These are phyloP conservation scores for Fraxinus americana DNA, from an alignment of 257 asterid species.

Conservation along the genomic window DNA sequence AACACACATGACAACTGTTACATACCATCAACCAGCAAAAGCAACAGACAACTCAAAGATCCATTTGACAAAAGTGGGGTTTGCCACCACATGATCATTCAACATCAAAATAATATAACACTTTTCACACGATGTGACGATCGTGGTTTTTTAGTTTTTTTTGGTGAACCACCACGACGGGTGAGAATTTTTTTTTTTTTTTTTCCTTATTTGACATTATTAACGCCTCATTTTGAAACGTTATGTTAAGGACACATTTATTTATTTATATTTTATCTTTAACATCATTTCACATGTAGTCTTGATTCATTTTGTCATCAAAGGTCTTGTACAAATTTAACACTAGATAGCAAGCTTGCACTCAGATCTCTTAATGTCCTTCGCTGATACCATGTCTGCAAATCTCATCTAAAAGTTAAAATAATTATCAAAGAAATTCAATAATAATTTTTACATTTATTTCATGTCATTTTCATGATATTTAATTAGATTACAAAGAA, in stretches of 20 bases:
- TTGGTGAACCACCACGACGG: not conserved
- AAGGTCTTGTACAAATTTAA: no score
- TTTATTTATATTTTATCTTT: no score
- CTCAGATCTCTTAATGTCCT: no score
- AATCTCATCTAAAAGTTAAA: no score
- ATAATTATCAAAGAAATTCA: no score
- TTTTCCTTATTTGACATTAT: not conserved
- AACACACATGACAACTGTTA: not conserved
- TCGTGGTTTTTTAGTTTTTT: no score
- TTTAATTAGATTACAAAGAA: no score
- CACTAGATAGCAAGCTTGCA: no score
- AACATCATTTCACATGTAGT: no score
- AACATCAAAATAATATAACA: not conserved
- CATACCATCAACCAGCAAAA: not conserved
- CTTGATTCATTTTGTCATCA: no score
- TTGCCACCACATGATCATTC: not conserved
- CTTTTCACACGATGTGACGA: not conserved
- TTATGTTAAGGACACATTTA: not conserved
- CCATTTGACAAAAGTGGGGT: not conserved
- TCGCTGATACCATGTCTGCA: no score
- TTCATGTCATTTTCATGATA: not conserved
- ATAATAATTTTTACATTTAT: no score
- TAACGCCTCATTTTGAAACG: not conserved
- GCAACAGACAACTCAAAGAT: not conserved
- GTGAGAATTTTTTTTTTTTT: not conserved